Percentiles rank a stretch among this genome's conserved stretches.
phyloP scores from a whole-genome alignment of 805 yeast genomes.

The Kluyveromyces nonfermentans region DNA sequence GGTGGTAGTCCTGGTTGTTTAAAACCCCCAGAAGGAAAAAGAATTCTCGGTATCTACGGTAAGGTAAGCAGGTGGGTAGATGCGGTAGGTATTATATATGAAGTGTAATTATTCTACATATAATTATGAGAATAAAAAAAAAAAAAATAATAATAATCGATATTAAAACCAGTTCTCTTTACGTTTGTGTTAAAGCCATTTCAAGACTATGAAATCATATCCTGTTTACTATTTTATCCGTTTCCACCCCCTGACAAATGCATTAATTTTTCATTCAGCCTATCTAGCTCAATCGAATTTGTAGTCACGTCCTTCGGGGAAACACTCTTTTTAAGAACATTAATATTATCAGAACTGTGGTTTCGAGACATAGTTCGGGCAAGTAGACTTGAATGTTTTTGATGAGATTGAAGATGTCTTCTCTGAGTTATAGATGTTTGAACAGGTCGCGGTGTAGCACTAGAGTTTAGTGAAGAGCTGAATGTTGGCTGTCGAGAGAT shows the following conservation, averaged over 20 bases:
- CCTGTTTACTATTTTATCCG: conserved; percentile 3
- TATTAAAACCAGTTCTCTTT: not conserved
- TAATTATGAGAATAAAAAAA: not conserved
- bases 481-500: not conserved
- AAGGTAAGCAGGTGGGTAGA: conserved; percentile 61
- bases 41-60: conserved; percentile 66
- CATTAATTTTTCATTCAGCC: conserved; percentile 26
- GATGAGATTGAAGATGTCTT: conserved; percentile 5
- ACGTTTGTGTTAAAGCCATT: not conserved
- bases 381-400: conserved; percentile 4
- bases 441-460: conserved; percentile 3
- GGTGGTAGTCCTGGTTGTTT: conserved; percentile 59
- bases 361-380: conserved; percentile 6
- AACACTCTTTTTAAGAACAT: not conserved
- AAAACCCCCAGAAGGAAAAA: conserved; percentile 52
- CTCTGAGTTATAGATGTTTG: conserved; percentile 1
- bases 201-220: not conserved
- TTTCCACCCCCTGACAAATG: conserved; percentile 14
- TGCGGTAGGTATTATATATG: conserved; percentile 62
- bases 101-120: conserved; percentile 7
- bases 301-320: not conserved
- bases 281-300: conserved; percentile 19
- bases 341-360: conserved; percentile 2
- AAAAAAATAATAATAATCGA: not conserved
- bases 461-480: not conserved